These are phyloP conservation scores for Stipa capillata DNA, from an alignment of 176 grass and related monocot genomes.

Conservation along the genomic window DNA sequence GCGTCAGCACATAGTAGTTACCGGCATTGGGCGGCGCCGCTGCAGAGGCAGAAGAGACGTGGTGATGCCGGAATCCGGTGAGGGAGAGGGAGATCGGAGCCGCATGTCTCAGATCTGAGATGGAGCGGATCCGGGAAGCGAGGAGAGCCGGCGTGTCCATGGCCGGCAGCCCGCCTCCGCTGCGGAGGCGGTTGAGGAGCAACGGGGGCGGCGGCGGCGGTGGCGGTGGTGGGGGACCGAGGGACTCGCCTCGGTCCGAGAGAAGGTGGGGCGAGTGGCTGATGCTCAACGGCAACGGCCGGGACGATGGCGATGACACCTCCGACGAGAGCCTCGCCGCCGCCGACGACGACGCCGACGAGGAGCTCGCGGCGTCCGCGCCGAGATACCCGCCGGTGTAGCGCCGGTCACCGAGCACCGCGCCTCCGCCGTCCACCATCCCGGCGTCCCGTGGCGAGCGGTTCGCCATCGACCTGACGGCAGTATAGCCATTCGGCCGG, in stretches of 20 bases:
- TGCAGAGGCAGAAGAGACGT: neutral
- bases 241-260: slow-evolving; percentile 43
- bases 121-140: slow-evolving; percentile 67
- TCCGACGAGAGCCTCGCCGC: slow-evolving; percentile 83
- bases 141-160: slow-evolving; percentile 39
- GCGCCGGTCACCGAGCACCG: slow-evolving; percentile 47
- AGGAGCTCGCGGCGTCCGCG: slow-evolving; percentile 35
- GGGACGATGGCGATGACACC: slow-evolving; percentile 71
- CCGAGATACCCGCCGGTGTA: slow-evolving; percentile 32
- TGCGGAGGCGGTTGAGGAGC: slow-evolving; percentile 47
- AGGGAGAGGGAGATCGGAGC: slow-evolving; percentile 22
- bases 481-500: too few relatives aligned
- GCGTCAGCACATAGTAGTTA: slow-evolving; percentile 51
- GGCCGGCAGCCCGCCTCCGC: slow-evolving; percentile 26
- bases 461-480: too few relatives aligned
- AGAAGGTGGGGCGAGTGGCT: slow-evolving; percentile 45
- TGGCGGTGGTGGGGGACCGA: slow-evolving; percentile 16
- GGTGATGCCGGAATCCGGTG: slow-evolving; percentile 22
- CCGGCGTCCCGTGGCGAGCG: too few relatives aligned
- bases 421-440: slow-evolving; percentile 56
- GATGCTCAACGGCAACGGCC: slow-evolving; percentile 49
- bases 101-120: slow-evolving; percentile 62
- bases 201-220: slow-evolving; percentile 26
- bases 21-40: neutral
- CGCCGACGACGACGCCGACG: slow-evolving; percentile 74